Conservation (phyloP, 352 stramenopile species). For the Phytophthora pluvialis region DNA sequence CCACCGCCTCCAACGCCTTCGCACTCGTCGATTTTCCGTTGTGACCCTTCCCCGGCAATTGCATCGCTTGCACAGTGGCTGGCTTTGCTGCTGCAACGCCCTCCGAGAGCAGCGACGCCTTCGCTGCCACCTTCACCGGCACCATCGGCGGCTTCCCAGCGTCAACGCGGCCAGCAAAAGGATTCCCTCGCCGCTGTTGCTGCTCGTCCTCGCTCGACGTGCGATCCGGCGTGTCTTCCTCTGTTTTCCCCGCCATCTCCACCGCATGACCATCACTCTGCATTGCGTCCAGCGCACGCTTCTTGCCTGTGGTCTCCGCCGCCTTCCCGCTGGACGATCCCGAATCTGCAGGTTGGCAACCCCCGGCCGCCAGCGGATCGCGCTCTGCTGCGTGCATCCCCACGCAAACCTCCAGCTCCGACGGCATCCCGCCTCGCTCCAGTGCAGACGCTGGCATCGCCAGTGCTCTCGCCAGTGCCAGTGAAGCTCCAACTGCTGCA, state of each 20-base stretch:
- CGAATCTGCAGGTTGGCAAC: background rate
- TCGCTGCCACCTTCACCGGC: background rate
- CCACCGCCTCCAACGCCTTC: background rate
- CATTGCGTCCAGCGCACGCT: slow-evolving; percentile 3
- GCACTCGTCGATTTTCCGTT: background rate
- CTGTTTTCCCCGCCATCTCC: background rate
- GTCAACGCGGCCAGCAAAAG: background rate
- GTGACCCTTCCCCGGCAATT: background rate
- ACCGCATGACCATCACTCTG: slow-evolving; percentile 20
- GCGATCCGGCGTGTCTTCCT: slow-evolving; percentile 18
- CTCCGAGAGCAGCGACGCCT: background rate
- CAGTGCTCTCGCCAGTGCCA: slow-evolving; percentile 3
- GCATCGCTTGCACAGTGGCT: background rate
- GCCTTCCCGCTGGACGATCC: slow-evolving; percentile 1
- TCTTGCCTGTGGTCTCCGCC: slow-evolving; percentile 4
- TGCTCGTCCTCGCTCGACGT: slow-evolving; percentile 34
- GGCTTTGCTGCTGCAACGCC: slow-evolving; percentile 3
- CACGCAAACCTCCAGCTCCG: background rate
- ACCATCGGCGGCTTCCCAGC: slow-evolving; percentile 5
- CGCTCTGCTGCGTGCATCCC: background rate
- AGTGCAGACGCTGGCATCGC: slow-evolving; percentile 1
- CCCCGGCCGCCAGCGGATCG: slow-evolving; percentile 1
- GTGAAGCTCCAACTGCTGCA: background rate
- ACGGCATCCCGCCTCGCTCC: background rate
- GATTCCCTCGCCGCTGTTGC: background rate